phyloP scores from a whole-genome alignment of 1,284 basidiomycete genomes.

The Grifola frondosa region DNA sequence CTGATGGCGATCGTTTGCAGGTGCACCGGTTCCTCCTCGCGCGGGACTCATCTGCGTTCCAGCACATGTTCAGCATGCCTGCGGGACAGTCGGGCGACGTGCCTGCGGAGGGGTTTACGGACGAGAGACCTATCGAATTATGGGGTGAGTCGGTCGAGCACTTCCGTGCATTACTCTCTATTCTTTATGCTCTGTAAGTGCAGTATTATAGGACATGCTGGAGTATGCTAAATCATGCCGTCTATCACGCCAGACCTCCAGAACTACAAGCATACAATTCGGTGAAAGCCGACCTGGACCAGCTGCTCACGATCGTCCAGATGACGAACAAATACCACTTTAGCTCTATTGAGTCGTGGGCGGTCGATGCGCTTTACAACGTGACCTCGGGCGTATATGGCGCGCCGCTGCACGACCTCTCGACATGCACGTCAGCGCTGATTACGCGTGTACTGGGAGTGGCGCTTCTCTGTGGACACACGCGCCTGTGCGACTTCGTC shows the following conservation, averaged over 20 bases:
- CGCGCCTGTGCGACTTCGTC: slow-evolving; percentile 22
- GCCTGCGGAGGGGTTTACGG: slow-evolving; percentile 41
- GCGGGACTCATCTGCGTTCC: slow-evolving; percentile 51
- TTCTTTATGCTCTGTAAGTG: slow-evolving; percentile 51
- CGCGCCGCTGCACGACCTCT: slow-evolving; percentile 12
- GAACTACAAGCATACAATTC: slow-evolving; percentile 26
- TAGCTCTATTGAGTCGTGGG: slow-evolving; percentile 31
- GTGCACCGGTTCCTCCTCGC: slow-evolving; percentile 50
- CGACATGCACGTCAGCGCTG: slow-evolving; percentile 18
- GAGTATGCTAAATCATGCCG: slow-evolving; percentile 2
- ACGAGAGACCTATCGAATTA: slow-evolving; percentile 48
- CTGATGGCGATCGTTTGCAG: slow-evolving; percentile 28
- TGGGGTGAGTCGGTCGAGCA: slow-evolving; percentile 47
- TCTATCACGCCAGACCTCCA: slow-evolving; percentile 21
- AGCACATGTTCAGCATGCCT: slow-evolving; percentile 51
- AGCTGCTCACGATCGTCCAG: slow-evolving; percentile 28
- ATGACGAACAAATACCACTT: slow-evolving; percentile 37
- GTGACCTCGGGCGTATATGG: slow-evolving; percentile 22
- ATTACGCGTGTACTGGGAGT: slow-evolving; percentile 32
- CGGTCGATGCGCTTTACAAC: slow-evolving; percentile 27
- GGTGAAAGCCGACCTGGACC: slow-evolving; percentile 19
- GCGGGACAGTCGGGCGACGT: slow-evolving; percentile 26
- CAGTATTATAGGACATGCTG: slow-evolving; percentile 1
- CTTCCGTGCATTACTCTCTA: slow-evolving; percentile 47
- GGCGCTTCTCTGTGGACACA: slow-evolving; percentile 30